Evolutionary conservation across 306 rosid genomes (phyloP), one percentile per base, ranked within the genome.

Genomic region (Delonix regia): DNA sequence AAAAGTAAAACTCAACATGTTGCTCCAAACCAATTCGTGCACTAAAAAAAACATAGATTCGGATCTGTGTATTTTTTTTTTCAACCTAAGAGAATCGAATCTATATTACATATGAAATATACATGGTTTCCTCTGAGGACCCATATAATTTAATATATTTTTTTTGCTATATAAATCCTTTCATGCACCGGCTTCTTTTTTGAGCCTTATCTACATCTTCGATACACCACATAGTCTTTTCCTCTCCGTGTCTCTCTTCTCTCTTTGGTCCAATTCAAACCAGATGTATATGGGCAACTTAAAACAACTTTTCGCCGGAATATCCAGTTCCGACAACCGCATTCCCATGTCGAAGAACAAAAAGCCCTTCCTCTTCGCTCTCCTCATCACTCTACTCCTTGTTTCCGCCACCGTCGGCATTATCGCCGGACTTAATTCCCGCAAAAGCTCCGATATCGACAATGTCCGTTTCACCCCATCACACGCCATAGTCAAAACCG

Each of bases 401-500:
- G 65, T 85, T 1, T 84, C 89, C 18, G 77, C 85, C 6, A 28
- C 83, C 0, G 53, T 73, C 1, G 92, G 88, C 80, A 60, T 89
- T 10, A 88, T 78, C 9, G 88, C 86, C 67, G 91, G 89, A 22
- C 89, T 81, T 0, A 48, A 68, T 36, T 86, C 88, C 28, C 68
- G 51, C 25, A 64, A 41, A 16, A 76, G 60, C 77, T 63, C 71
- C 45, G 21, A 4, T 30, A 19, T 9, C 18, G 38, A 22, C 60
- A 11, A 9, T 3, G n/a, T 42, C 71, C 41, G 65, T 0, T 63
- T 75, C 56, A 63, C 85, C 0, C 21, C 80, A 5, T 70, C 94
- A 15, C 99, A 92, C 81, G 33, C 87, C 74, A 65, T 89, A 0
- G 80, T 91, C 0, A 89, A 86, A 73, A 21, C 1, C 68, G 86